These are phyloP conservation scores for Dendrobium chrysotoxum DNA, from an alignment of 106 monocot species.

Conservation along the genomic window DNA sequence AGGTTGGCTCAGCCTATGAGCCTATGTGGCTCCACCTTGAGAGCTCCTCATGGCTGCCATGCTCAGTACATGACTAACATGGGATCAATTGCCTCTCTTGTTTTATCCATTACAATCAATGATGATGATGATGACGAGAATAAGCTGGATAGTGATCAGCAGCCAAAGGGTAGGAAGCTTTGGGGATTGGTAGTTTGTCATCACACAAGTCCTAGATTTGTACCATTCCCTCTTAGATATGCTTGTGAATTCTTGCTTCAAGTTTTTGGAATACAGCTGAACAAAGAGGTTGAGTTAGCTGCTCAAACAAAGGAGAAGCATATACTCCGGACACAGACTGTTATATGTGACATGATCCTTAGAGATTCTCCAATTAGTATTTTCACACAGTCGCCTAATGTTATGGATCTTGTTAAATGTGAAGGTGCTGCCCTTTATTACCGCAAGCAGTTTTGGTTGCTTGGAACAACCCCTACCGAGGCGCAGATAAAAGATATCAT, in stretches of 20 bases:
- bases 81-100: constrained; percentile 86
- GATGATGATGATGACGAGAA: constrained; percentile 55
- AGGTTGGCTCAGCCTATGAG: constrained; percentile 49
- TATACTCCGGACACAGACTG: constrained; percentile 63
- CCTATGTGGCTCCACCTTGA: constrained; percentile 63
- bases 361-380: constrained; percentile 81
- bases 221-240: constrained; percentile 93
- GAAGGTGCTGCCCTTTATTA: constrained; percentile 92
- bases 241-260: constrained; percentile 91
- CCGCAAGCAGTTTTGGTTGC: constrained; percentile 51
- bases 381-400: constrained; percentile 77
- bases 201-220: constrained; percentile 59
- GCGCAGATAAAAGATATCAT: constrained; percentile 57
- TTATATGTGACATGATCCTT: constrained; percentile 94
- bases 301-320: constrained; percentile 80
- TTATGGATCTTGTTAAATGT: constrained; percentile 88
- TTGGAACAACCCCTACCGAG: constrained; percentile 60
- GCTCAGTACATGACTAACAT: constrained; percentile 92
- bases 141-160: constrained; percentile 26
- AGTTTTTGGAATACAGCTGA: constrained; percentile 77
- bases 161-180: constrained; percentile 54
- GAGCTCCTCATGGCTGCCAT: constrained; percentile 93
- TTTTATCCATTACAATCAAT: constrained; percentile 72
- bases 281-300: constrained; percentile 83
- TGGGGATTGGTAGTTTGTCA: constrained; percentile 96